Conservation (phyloP, 495 filamentous ascomycete genomes). For the Hyaloscypha bicolor region DNA sequence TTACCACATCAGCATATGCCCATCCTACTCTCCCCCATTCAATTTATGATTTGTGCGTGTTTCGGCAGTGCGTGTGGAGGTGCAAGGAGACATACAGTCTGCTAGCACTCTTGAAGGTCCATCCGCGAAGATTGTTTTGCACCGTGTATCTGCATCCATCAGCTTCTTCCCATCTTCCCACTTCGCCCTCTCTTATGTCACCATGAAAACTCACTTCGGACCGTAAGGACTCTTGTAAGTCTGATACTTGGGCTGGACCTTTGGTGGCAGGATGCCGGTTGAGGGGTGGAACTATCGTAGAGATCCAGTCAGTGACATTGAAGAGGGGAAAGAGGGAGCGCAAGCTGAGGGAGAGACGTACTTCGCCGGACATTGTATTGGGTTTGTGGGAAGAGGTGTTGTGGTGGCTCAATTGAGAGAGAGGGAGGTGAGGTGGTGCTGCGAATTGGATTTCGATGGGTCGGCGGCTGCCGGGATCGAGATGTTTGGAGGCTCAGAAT, state of each 20-base stretch:
- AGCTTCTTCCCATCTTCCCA: background rate
- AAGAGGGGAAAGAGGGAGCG: background rate
- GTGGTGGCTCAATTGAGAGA: constrained; percentile 22
- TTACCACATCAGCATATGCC: constrained; percentile 10
- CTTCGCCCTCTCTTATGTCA: background rate
- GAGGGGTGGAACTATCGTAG: constrained; percentile 11
- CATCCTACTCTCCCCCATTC: background rate
- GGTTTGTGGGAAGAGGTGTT: background rate
- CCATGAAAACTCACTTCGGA: constrained; percentile 38
- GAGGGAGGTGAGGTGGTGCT: constrained; percentile 5
- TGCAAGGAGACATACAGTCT: constrained; percentile 50
- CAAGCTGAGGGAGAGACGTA: constrained; percentile 23
- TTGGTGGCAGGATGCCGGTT: constrained; percentile 20
- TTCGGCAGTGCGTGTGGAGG: background rate
- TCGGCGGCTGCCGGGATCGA: background rate
- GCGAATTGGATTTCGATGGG: constrained; percentile 1
- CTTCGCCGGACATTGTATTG: constrained; percentile 16
- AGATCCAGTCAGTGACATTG: background rate
- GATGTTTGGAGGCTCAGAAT: background rate
- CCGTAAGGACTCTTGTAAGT: constrained; percentile 48
- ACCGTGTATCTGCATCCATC: constrained; percentile 50
- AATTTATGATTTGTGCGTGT: too few relatives aligned
- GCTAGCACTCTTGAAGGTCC: constrained; percentile 45
- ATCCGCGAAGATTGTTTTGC: constrained; percentile 51
- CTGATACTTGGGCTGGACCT: constrained; percentile 26